Evolutionary conservation across 805 yeast genomes (phyloP), one percentile per base, ranked within the genome.

Genomic region (Nakazawaea ishiwadae): DNA sequence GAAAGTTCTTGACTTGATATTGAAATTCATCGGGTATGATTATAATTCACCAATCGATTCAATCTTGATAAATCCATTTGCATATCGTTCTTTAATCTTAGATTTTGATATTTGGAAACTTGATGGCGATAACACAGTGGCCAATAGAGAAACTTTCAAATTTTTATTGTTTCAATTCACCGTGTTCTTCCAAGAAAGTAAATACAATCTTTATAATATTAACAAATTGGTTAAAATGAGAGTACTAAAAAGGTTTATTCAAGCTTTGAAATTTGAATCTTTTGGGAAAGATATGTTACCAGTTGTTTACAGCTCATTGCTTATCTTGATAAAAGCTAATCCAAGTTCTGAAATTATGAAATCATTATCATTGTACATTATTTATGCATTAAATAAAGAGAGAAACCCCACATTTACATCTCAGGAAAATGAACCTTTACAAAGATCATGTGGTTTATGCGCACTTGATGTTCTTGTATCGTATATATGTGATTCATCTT

Each of bases 41-140:
- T 65, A 63, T 27, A 44, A 51, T 1, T 62, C 73, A 27, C 77
- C 84, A 0, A 59, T 63, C 26, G 77, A 77, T 6, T 80, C 91
- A 0, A 55, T 81, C 2, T 64, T 87, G 1, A 60, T 65, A 6
- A 79, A 84, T 48, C 67, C 73, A 0, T 45, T 60, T 2, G 83
- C 82, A 0, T 88, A 82, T 52, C 68, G 75, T 27, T 59, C 67
- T 1, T 55, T 87, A 33, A 66, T 84, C 29, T 66, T 79, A 15
- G 89, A 86, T 46, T 69, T 83, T 46, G 83, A 78, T 41, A 62
- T 77, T 16, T 81, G 86, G 77, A 66, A 66, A 42, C 60, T 60
- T 9, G 35, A 30, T 5, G 21, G 15, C 28, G 27, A 27, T 19
- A 18, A 12, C 18, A 19, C 33, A 2, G 20, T 39, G 4, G 49